Conservation (phyloP, 2,329 filamentous ascomycete genomes). For the Hypocreales sp. region DNA sequence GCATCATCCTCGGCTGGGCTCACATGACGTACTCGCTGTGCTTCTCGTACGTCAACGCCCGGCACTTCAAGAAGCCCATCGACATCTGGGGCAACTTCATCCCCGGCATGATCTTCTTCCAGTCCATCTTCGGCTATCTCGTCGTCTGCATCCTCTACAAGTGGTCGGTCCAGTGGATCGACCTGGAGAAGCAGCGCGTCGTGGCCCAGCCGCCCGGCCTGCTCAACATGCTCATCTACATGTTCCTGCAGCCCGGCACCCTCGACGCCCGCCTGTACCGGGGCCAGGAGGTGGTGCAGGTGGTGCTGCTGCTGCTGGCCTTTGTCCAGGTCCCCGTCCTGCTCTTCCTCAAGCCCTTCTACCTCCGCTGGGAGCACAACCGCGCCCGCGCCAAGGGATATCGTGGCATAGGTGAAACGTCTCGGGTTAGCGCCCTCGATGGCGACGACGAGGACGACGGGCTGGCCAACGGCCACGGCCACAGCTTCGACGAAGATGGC, state of each 20-base stretch:
- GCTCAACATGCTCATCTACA: slow-evolving; percentile 98
- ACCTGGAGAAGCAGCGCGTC: slow-evolving; percentile 17
- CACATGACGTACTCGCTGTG: slow-evolving; percentile 98
- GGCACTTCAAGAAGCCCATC: slow-evolving; percentile 85
- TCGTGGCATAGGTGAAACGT: slow-evolving; percentile 79
- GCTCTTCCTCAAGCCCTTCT: slow-evolving; percentile 90
- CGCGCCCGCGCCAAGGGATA: slow-evolving; percentile 76
- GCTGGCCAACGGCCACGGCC: slow-evolving; percentile 39
- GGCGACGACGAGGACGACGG: slow-evolving; percentile 61
- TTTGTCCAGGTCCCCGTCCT: slow-evolving; percentile 78
- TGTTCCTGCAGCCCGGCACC: slow-evolving; percentile 83
- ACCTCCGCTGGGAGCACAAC: slow-evolving; percentile 89
- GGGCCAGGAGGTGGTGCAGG: slow-evolving; percentile 63
- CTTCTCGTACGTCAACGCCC: slow-evolving; percentile 83
- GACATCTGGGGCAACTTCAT: slow-evolving; percentile 97
- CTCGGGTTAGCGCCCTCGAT: slow-evolving; percentile 77
- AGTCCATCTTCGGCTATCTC: slow-evolving; percentile 94
- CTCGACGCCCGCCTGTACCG: slow-evolving; percentile 60
- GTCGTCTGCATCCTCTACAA: slow-evolving; percentile 93
- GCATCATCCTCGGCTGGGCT: slow-evolving; percentile 90
- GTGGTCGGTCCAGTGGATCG: slow-evolving; percentile 78
- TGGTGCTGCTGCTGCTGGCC: slow-evolving; percentile 66
- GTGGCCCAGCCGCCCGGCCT: slow-evolving; percentile 63
- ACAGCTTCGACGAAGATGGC: slow-evolving; percentile 47
- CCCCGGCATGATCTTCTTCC: slow-evolving; percentile 98